Evolutionary conservation across 106 monocot genomes (phyloP), one percentile per base, ranked within the genome.

Genomic region (Narthecium ossifragum): DNA sequence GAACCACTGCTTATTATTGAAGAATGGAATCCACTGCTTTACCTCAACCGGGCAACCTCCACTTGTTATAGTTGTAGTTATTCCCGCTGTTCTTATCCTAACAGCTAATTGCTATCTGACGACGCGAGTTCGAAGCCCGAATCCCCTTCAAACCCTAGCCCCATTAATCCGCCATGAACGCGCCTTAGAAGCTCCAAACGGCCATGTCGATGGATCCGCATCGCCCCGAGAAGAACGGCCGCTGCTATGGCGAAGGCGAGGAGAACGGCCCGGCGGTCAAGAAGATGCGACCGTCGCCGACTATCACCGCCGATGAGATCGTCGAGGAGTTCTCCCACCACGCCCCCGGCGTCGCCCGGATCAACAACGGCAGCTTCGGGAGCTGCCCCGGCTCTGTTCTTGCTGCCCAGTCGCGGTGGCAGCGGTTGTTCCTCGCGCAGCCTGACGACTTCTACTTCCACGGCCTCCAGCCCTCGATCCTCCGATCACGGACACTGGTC

Each of bases 281-380:
- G 76, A 73, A 73, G 65, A 64, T 38, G 4, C 21, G 47, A 2
- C 61, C 46, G 9, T 12, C 21, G 17, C 17, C 51, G 34, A 33
- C 66, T 29, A 61, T 71, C 29, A 61, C 66, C 31, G 61, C n/a
- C 20, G 59, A 22, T 1, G 77, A 77, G 71, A 77, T 77, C 61
- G 60, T 23, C 6, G 6, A 3, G 18, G 71, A 77, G 46, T 77
- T 77, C 61, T 40, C 71, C 18, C 77, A 77, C 71, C 77, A 77
- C 66, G 66, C 59, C n/a, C 59, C 55, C 11, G 13, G 31, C 46
- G 48, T 77, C 29, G 77, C 77, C 22, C 70, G 77, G 27, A 61
- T 77, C 60, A 77, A 77, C 60, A 77, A 77, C 65, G 77, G 77
- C 7, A 77, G 77, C 71, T 77, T 77, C 77, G 77, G 77, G 2